phyloP scores from a whole-genome alignment of 2,329 filamentous ascomycete species.

The Fusarium staphyleae region DNA sequence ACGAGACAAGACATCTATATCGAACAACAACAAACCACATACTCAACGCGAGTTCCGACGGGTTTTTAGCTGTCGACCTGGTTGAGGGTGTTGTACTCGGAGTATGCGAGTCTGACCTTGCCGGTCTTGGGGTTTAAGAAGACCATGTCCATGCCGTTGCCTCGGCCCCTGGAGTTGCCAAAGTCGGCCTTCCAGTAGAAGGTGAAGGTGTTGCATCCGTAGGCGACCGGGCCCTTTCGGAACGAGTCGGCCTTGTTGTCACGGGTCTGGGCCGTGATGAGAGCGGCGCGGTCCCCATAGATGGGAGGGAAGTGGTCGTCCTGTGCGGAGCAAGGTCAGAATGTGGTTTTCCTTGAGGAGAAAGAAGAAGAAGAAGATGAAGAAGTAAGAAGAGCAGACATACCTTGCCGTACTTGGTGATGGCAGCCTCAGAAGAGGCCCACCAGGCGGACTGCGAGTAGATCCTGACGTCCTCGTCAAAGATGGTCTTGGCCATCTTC shows the following conservation, averaged over 20 bases:
- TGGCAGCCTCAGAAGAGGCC: conserved; percentile 15
- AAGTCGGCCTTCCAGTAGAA: conserved; percentile 38
- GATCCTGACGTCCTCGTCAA: conserved; percentile 23
- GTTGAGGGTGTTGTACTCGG: conserved; percentile 37
- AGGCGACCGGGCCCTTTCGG: conserved; percentile 27
- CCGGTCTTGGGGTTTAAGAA: conserved; percentile 21
- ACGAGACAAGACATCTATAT: conserved; percentile 3
- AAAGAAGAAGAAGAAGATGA: no score
- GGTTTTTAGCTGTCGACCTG: conserved; percentile 34
- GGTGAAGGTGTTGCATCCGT: conserved; percentile 34
- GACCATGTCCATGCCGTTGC: conserved; percentile 34
- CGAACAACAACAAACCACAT: conserved; percentile 28
- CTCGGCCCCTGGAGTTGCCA: conserved; percentile 17
- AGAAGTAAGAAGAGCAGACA: neutral
- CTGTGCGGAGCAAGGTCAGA: neutral
- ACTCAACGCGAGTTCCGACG: no score
- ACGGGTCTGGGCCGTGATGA: conserved; percentile 23
- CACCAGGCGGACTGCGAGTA: conserved; percentile 35
- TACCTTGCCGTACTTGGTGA: conserved; percentile 29
- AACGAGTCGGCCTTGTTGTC: conserved; percentile 16
- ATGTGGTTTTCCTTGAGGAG: no score
- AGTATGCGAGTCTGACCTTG: conserved; percentile 26
- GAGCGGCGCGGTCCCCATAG: conserved; percentile 16
- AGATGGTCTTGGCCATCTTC: conserved; percentile 13
- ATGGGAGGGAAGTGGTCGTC: conserved; percentile 33